Conservation (phyloP, 2,329 filamentous ascomycete genomes). For the Trichoderma arundinaceum region DNA sequence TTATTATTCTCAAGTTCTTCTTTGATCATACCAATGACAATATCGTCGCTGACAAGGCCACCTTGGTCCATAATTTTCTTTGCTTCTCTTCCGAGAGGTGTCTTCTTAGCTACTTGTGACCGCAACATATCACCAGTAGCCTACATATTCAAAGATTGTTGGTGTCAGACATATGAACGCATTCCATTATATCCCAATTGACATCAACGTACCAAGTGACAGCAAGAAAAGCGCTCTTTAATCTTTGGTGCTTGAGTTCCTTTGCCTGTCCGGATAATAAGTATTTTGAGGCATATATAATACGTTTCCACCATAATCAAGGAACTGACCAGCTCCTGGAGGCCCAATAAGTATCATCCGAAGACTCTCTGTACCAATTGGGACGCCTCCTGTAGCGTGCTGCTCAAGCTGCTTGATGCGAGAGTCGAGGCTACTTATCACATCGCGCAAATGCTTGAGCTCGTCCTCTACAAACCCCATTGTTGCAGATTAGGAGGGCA, state of each 20-base stretch:
- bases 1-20: slow-evolving; percentile 90
- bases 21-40: slow-evolving; percentile 99
- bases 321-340: slow-evolving; percentile 84
- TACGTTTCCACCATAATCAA: neutral
- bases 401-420: slow-evolving; percentile 86
- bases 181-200: neutral
- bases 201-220: slow-evolving; percentile 83
- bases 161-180: neutral
- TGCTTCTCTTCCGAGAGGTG: slow-evolving; percentile 87
- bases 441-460: slow-evolving; percentile 82
- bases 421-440: slow-evolving; percentile 81
- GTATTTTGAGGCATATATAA: neutral
- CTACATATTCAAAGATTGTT: slow-evolving; percentile 52
- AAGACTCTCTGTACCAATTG: slow-evolving; percentile 65
- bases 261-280: slow-evolving; percentile 73
- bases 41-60: slow-evolving; percentile 96
- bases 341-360: slow-evolving; percentile 98
- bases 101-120: slow-evolving; percentile 98
- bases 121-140: slow-evolving; percentile 99
- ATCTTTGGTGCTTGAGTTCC: slow-evolving; percentile 97
- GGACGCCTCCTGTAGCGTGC: slow-evolving; percentile 64
- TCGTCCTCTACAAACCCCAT: slow-evolving; percentile 91
- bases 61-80: slow-evolving; percentile 99
- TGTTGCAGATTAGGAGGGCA: slow-evolving; percentile 35
- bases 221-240: slow-evolving; percentile 97